Conservation (phyloP, 176 grass and related monocot genomes). For the Triticum timopheevii region DNA sequence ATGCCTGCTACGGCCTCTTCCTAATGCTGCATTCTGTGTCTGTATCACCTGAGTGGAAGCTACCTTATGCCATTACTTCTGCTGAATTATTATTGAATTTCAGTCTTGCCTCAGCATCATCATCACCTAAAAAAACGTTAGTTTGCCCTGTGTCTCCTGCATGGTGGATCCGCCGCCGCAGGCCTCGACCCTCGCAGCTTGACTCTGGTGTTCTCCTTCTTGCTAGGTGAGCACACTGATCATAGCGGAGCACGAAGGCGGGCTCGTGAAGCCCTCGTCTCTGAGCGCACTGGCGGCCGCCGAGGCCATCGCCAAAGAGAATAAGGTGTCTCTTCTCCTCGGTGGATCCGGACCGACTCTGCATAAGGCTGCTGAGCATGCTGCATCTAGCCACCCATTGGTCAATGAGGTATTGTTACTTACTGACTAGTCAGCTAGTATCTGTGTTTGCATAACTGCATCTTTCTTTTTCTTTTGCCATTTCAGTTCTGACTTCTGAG, state of each 20-base stretch:
- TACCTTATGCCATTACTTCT: no score
- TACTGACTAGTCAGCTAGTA: neutral
- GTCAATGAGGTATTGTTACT: constrained; percentile 63
- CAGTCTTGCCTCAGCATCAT: neutral
- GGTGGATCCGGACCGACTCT: constrained; percentile 63
- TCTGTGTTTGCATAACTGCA: neutral
- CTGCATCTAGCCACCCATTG: constrained; percentile 74
- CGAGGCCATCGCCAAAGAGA: constrained; percentile 51
- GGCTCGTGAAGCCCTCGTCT: constrained; percentile 78
- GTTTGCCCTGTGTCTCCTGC: neutral
- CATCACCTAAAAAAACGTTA: neutral
- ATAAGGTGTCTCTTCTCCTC: constrained; percentile 68
- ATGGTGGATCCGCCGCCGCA: no score
- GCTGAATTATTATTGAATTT: neutral
- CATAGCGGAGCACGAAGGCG: constrained; percentile 79
- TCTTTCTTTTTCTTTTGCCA: neutral
- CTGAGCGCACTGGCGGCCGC: constrained; percentile 75
- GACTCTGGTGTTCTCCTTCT: neutral
- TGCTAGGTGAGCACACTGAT: constrained; percentile 75
- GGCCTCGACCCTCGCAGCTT: neutral
- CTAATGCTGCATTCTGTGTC: no score
- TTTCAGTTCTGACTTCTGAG: neutral
- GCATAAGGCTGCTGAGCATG: constrained; percentile 73
- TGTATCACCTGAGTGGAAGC: no score
- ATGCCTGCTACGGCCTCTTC: no score